Evolutionary conservation across 371 early-diverging fungal genomes (phyloP).

Genomic region (Apophysomyces ossiformis): DNA sequence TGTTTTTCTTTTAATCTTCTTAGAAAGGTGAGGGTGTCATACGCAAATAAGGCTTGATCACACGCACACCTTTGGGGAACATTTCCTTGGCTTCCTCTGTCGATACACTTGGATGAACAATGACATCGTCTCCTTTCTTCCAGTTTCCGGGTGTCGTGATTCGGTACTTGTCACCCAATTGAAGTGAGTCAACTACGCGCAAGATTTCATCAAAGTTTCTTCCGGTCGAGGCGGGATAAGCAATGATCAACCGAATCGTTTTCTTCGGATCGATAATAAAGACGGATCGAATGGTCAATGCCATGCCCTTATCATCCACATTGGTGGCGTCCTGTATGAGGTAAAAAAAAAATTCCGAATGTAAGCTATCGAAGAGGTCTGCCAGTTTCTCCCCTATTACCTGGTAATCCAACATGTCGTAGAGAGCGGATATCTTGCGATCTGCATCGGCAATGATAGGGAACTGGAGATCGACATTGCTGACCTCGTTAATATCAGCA

Average conservation of each 20-base stretch:
- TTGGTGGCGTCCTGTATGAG: constrained; percentile 77
- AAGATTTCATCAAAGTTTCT: constrained; percentile 95
- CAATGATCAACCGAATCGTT: constrained; percentile 81
- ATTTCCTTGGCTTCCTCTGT: constrained; percentile 80
- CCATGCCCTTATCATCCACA: constrained; percentile 82
- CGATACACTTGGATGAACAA: constrained; percentile 82
- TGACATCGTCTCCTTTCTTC: constrained; percentile 83
- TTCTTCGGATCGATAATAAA: constrained; percentile 92
- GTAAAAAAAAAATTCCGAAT: neutral
- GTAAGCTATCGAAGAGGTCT: too few species aligned
- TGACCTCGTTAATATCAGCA: constrained; percentile 85
- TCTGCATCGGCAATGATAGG: constrained; percentile 92
- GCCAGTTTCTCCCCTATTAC: neutral
- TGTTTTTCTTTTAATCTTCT: neutral
- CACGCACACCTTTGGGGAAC: constrained; percentile 78
- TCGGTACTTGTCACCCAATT: constrained; percentile 80
- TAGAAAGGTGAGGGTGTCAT: constrained; percentile 57
- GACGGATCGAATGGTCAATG: constrained; percentile 91
- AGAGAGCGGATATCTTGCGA: constrained; percentile 79
- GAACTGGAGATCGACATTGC: constrained; percentile 74
- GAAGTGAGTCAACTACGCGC: constrained; percentile 88
- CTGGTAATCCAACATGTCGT: constrained; percentile 90
- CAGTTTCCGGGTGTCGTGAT: constrained; percentile 95
- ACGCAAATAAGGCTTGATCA: constrained; percentile 86
- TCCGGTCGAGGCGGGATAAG: constrained; percentile 90